Evolutionary conservation across 805 yeast genomes (phyloP), one percentile per base, ranked within the genome.

Genomic region (Wickerhamiella occidentalis): DNA sequence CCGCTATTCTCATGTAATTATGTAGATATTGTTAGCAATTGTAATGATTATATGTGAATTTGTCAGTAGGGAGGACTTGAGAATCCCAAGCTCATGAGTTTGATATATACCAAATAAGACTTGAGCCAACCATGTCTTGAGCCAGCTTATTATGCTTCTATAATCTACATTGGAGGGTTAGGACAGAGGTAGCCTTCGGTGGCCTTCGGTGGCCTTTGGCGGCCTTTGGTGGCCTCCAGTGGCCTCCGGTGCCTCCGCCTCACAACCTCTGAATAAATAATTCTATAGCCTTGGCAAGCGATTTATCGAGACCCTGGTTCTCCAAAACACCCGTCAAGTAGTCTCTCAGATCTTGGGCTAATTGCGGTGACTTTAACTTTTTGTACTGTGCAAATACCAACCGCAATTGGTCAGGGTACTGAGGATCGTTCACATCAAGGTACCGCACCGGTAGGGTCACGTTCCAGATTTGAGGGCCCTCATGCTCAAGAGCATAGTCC

Each of bases 391-490:
- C 83, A 40, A 86, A 82, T 17, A 87, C 72, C 19, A 73, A 70
- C 65, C 84, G 85, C 58, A 88, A 71, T 46, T 68, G 64, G 45
- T 73, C 78, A 17, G 83, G 77, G 58, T 82, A 77, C 7, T 61
- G 58, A 3, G 71, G 65, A 13, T 66, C 55, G 50, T 68, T 66
- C 3, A 62, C 62, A 3, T 71, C 56, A 0, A 70, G 60, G 56
- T 73, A 75, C 61, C 94, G 77, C 28, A 87, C 68, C 6, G 90
- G 82, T 52, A 85, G 65, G 1, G 81, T 75, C 46, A 84, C 69
- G n/a, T 61, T 81, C 90, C 48, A 76, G 61, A 33, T 73, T 53
- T 29, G 74, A 53, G 19, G 56, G 51, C 69, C 69, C 6, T 65
- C 54, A 15, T 17, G 19, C 8, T 46, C 43, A 12, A 61, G 58